phyloP scores from a whole-genome alignment of 2,329 filamentous ascomycete genomes.

The Rhinocladiella mackenziei region DNA sequence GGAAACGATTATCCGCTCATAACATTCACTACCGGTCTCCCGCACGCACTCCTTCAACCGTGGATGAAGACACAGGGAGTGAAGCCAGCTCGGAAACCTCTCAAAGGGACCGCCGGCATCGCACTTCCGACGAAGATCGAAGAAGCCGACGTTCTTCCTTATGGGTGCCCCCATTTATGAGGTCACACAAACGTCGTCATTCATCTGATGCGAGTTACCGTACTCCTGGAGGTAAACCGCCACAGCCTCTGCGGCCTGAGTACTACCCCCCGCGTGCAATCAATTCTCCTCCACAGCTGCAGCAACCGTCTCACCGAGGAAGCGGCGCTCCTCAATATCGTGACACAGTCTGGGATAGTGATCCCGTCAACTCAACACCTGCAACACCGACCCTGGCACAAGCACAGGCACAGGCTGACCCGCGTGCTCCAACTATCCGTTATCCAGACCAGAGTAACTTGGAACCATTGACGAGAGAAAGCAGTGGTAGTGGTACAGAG shows the following conservation, averaged over 20 bases:
- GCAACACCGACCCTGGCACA: constrained; percentile 7
- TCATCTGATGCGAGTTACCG: constrained; percentile 28
- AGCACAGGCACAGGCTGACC: constrained; percentile 15
- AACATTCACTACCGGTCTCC: constrained; percentile 21
- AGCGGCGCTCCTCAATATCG: constrained; percentile 18
- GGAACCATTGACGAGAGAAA: constrained; percentile 21
- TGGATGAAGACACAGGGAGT: constrained; percentile 23
- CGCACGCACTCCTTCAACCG: constrained; percentile 20
- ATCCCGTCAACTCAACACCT: constrained; percentile 8
- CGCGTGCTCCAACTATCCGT: constrained; percentile 17
- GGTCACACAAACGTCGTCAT: constrained; percentile 27
- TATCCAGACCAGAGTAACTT: constrained; percentile 17
- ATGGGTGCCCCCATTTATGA: constrained; percentile 25
- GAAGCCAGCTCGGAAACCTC: constrained; percentile 36
- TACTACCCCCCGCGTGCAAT: constrained; percentile 21
- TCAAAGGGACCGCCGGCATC: constrained; percentile 24
- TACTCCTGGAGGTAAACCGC: constrained; percentile 10
- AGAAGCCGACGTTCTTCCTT: constrained; percentile 21
- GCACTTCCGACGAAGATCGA: constrained; percentile 22
- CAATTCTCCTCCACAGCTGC: constrained; percentile 13
- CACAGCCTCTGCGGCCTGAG: constrained; percentile 22
- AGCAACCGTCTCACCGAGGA: constrained; percentile 11
- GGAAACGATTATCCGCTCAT: constrained; percentile 16
- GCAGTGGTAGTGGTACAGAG: constrained; percentile 24
- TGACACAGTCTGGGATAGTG: constrained; percentile 19